Evolutionary conservation across 208 protist genomes (phyloP).

Genomic region (Jaenimonas drosophilae): DNA sequence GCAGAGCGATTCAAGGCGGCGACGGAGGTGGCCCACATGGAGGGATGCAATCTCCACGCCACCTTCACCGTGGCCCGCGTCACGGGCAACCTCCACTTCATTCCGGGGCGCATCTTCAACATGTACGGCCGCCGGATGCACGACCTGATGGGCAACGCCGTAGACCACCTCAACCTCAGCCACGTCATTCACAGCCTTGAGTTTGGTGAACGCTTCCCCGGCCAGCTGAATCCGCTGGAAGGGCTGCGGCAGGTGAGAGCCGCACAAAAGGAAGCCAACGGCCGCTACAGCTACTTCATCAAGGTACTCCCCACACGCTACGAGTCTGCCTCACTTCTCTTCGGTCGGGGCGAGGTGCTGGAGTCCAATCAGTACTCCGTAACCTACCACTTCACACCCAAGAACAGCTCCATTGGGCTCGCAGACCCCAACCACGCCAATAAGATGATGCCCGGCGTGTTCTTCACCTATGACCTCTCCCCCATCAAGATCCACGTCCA

Average conservation of each 20-base stretch:
- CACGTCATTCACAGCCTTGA: slow-evolving; percentile 73
- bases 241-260: slow-evolving; percentile 20
- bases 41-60: slow-evolving; percentile 78
- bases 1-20: slow-evolving; percentile 36
- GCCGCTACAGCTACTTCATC: slow-evolving; percentile 84
- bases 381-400: slow-evolving; percentile 69
- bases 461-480: slow-evolving; percentile 84
- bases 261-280: slow-evolving; percentile 23
- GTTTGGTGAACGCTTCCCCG: slow-evolving; percentile 70
- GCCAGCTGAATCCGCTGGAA: slow-evolving; percentile 69
- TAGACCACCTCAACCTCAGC: slow-evolving; percentile 52
- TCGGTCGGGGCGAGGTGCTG: slow-evolving; percentile 15
- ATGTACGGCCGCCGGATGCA: slow-evolving; percentile 31
- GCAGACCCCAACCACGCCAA: background rate
- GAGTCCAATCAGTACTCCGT: slow-evolving; percentile 87
- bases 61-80: slow-evolving; percentile 61
- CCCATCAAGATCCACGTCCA: slow-evolving; percentile 61
- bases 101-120: slow-evolving; percentile 47
- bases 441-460: slow-evolving; percentile 60
- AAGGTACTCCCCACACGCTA: slow-evolving; percentile 84
- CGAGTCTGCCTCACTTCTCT: slow-evolving; percentile 23
- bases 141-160: slow-evolving; percentile 38
- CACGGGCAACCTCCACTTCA: slow-evolving; percentile 76
- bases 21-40: slow-evolving; percentile 12
- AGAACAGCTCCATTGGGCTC: background rate